Percentiles rank a stretch among this genome's conserved stretches.
These are phyloP conservation scores for Glomus cerebriforme DNA, from an alignment of 192 early-diverging fungal genomes.

Conservation along the genomic window DNA sequence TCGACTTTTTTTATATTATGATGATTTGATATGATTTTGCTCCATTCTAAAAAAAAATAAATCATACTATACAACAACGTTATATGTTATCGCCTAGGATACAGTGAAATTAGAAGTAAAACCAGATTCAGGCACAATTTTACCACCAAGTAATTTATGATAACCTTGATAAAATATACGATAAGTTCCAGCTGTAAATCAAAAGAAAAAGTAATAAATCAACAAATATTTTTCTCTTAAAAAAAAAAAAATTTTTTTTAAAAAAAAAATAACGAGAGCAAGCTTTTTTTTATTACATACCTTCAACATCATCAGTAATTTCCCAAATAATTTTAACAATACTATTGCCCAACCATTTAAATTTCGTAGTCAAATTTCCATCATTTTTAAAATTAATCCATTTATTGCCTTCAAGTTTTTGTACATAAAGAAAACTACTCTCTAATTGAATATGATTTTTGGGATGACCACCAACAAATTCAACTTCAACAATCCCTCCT, in stretches of 20 bases:
- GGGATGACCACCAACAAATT: slow-evolving; percentile 41
- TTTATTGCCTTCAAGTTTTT: background rate
- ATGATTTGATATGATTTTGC: no score
- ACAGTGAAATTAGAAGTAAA: background rate
- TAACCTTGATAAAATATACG: background rate
- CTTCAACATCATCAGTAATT: background rate
- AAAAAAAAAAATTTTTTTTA: no score
- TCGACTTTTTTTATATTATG: no score
- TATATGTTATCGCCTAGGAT: no score
- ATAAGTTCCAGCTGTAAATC: background rate
- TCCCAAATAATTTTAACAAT: background rate
- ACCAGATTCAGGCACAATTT: background rate
- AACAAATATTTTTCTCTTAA: no score
- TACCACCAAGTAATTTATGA: background rate
- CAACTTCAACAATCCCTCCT: background rate
- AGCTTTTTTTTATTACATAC: background rate
- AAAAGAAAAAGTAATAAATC: no score
- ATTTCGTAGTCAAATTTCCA: slow-evolving; percentile 38
- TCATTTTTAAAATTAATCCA: slow-evolving; percentile 37
- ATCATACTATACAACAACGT: no score
- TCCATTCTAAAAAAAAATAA: no score
- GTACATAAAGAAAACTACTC: slow-evolving; percentile 36
- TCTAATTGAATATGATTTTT: slow-evolving; percentile 33
- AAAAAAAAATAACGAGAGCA: no score
- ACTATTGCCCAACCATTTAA: background rate